A percentile compares a stretch with the other conserved stretches of the same genome.
phyloP scores from a whole-genome alignment of 176 grass and related monocot genomes.

The Microstegium vimineum region DNA sequence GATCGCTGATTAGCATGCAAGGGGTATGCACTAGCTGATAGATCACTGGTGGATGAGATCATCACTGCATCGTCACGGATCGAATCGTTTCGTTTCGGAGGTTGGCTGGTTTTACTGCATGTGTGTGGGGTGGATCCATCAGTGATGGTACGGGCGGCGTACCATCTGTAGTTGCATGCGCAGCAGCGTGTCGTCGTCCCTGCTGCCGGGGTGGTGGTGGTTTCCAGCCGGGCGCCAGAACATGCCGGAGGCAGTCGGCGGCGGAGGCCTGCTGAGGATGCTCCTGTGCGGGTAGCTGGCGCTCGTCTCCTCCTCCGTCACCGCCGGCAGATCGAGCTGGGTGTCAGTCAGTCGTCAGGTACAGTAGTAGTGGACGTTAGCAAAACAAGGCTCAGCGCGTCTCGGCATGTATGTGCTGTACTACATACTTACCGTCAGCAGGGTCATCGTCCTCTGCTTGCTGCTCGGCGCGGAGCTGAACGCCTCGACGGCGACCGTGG shows the following conservation, averaged over 20 bases:
- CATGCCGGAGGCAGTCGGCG: neutral
- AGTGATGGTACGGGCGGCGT: neutral
- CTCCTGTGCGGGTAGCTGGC: neutral
- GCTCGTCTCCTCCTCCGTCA: neutral
- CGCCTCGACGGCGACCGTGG: neutral
- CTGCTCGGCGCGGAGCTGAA: neutral
- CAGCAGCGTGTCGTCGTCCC: neutral
- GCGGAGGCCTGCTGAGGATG: slow-evolving; percentile 6
- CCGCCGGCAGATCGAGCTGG: slow-evolving; percentile 37
- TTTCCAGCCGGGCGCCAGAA: neutral
- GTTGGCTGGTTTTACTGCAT: too few relatives aligned
- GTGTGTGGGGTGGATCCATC: neutral
- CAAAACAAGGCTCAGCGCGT: neutral
- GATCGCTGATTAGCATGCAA: neutral
- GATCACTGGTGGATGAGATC: neutral
- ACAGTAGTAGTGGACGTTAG: neutral
- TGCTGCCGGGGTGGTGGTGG: neutral
- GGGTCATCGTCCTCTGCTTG: slow-evolving; percentile 10
- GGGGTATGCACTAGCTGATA: neutral
- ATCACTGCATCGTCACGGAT: neutral
- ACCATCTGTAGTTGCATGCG: slow-evolving; percentile 36
- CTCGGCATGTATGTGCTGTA: neutral
- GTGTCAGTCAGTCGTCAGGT: neutral
- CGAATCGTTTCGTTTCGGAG: neutral
- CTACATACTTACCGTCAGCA: slow-evolving; percentile 19